A percentile compares a stretch with the other conserved stretches of the same genome.
Conservation (phyloP, 2,329 filamentous ascomycete species). For the Neofusicoccum cordaticola region DNA sequence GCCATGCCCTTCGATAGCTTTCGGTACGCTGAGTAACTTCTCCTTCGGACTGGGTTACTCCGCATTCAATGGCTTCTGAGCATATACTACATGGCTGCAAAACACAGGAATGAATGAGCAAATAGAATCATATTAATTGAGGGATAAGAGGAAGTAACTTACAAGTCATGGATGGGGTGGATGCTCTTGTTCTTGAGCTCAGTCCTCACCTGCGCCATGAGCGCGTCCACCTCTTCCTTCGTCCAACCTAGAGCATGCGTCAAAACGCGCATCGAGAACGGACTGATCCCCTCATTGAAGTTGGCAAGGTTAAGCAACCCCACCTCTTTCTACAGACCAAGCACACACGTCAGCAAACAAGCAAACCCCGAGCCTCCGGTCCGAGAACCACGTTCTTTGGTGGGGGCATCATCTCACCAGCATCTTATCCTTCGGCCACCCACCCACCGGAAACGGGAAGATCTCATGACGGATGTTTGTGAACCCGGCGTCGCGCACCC, state of each 20-base stretch:
- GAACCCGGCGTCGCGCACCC: conserved; percentile 26
- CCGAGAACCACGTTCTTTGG: too few species aligned
- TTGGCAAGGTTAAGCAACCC: conserved; percentile 27
- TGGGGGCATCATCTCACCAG: neutral
- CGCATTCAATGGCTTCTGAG: neutral
- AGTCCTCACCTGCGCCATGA: conserved; percentile 24
- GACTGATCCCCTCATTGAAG: conserved; percentile 27
- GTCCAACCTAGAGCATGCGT: conserved; percentile 23
- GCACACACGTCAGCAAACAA: neutral
- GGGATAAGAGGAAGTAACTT: neutral
- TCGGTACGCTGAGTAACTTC: too few species aligned
- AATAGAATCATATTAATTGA: neutral
- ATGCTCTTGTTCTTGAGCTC: conserved; percentile 24
- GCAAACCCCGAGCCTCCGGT: neutral
- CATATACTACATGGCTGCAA: neutral
- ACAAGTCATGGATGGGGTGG: neutral
- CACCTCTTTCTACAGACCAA: conserved; percentile 24
- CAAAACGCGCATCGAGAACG: conserved; percentile 22
- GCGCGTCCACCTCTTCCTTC: conserved; percentile 26
- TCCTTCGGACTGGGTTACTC: neutral
- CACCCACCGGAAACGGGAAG: conserved; percentile 26
- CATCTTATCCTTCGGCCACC: conserved; percentile 25
- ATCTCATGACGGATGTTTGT: conserved; percentile 29
- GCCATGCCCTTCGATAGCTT: too few species aligned
- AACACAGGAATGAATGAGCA: too few species aligned